Base-by-base conservation (phyloP, 352 stramenopile species). In the Plasmopara viticola region DNA sequence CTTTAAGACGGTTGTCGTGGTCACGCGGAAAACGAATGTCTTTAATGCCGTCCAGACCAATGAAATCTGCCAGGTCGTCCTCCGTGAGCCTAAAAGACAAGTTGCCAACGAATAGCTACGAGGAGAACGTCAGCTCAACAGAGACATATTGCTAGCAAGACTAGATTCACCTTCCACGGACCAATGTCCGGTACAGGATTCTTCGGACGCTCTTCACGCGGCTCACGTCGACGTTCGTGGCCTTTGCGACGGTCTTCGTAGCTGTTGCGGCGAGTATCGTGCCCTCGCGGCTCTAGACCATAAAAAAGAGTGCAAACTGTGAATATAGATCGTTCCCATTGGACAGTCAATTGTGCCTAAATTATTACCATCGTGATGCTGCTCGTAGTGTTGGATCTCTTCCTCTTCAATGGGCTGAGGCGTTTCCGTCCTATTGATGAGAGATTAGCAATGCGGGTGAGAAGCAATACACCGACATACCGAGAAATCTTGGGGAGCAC, bases 81-180 rank as follows among this genome's bases (percentile, higher is more conserved):
- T 89, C 77, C 39, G 58, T 68, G 51, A 80, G 60, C 33, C 68
- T 64, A 68, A 87, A 94, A 35, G 81, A 66, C 52, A 95, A 60
- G 66, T 95, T 95, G 50, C 83, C 85, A 33, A 94, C 68, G 40
- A 76, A 95, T 35, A 83, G 57, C 82, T 93, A 34, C 52, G 2
- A 18, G n/a, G 48, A 9, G 9, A 44, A 59, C 13, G 14, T 48
- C 3, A 14, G 10, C 9, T 25, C 20, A 25, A 25, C 20, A 25
- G 20, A 25, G 20, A 25, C 44, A 49, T n/a, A 1, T 20, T 20
- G 51, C 6, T 25, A 35, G 49, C 37, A 34, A 28, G 51, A 44
- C 7, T 14, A 45, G 28, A 9, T 43, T 44, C n/a, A 91, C 80
- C 65, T 87, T 93, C 75, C 69, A 95, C 25, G 84, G 85, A 31